Conservation (phyloP, 768 basidiomycete species). For the Glaciozyma martinii region DNA sequence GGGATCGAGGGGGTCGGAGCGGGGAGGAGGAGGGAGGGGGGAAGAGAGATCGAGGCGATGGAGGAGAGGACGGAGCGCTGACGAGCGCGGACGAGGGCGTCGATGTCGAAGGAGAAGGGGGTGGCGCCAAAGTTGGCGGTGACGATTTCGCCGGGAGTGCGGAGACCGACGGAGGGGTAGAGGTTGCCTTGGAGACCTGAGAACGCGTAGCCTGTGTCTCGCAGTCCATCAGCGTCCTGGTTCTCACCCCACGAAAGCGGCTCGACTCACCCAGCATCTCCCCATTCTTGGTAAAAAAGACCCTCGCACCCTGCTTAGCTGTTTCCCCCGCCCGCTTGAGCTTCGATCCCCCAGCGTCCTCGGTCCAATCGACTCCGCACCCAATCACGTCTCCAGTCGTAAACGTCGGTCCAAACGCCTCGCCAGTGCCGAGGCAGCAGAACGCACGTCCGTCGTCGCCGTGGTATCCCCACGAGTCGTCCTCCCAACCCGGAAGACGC, state of each 20-base stretch:
- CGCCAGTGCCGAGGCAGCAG: constrained; percentile 58
- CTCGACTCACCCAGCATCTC: constrained; percentile 38
- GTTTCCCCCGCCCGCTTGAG: constrained; percentile 34
- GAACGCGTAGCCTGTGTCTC: constrained; percentile 27
- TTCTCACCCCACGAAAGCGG: background rate
- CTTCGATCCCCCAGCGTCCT: constrained; percentile 5
- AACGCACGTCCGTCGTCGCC: constrained; percentile 79
- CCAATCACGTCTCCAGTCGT: constrained; percentile 80
- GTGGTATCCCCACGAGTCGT: constrained; percentile 81
- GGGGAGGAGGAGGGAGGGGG: constrained; percentile 3
- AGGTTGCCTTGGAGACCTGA: constrained; percentile 50
- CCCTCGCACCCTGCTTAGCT: constrained; percentile 44
- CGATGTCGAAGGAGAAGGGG: constrained; percentile 82
- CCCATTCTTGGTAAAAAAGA: constrained; percentile 88
- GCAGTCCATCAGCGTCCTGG: background rate
- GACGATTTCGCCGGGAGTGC: constrained; percentile 65
- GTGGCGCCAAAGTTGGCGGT: constrained; percentile 81
- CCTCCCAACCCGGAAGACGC: constrained; percentile 63
- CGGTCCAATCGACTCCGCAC: constrained; percentile 81
- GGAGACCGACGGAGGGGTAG: constrained; percentile 82
- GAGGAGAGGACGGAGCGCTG: constrained; percentile 12
- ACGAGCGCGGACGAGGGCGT: constrained; percentile 55
- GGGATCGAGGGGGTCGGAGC: constrained; percentile 9
- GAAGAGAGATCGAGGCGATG: background rate
- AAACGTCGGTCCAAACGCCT: constrained; percentile 66